Evolutionary conservation across 345 rosid genomes (phyloP).

Genomic region (Anacardium occidentale): DNA sequence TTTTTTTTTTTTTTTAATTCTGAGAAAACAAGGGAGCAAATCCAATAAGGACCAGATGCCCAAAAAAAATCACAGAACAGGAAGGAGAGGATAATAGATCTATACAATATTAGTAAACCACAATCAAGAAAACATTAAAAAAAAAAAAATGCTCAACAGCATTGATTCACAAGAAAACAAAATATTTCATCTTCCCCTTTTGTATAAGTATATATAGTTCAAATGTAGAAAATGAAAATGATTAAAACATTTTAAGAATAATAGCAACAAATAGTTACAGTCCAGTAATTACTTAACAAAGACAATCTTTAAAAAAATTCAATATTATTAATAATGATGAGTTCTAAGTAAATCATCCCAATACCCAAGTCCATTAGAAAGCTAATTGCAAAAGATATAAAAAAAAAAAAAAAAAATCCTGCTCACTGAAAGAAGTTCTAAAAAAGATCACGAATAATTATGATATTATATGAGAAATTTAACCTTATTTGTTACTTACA

Average conservation of each 20-base stretch:
- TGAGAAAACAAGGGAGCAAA: too few relatives aligned
- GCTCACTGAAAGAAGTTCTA: background rate
- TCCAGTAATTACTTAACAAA: constrained; percentile 1
- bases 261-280: background rate
- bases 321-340: background rate
- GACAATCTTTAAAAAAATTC: background rate
- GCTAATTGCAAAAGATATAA: background rate
- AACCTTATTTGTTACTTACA: background rate
- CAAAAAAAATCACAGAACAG: too few relatives aligned
- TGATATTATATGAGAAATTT: background rate
- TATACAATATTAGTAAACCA: too few relatives aligned
- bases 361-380: background rate
- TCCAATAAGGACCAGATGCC: too few relatives aligned
- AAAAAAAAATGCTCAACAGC: background rate
- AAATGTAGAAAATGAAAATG: background rate
- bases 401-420: background rate
- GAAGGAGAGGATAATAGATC: too few relatives aligned
- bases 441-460: background rate
- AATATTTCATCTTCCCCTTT: background rate
- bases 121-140: too few relatives aligned
- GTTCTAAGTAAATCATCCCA: background rate
- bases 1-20: too few relatives aligned
- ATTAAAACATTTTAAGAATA: constrained; percentile 6
- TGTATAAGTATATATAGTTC: background rate
- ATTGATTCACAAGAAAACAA: background rate